phyloP scores from a whole-genome alignment of 176 grass and related monocot genomes.

The sorghum (Sorghum bicolor) region Sorghum_bicolor_NCBIv3 NC_012870.2:75487501-75488000 shows the following conservation, averaged over 20 bases:
- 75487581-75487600: not conserved
- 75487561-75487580: not conserved
- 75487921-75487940: not conserved
- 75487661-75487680: slow-evolving; percentile 69
- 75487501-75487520: slow-evolving; percentile 82
- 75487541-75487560: not conserved
- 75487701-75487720: slow-evolving; percentile 7
- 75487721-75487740: not conserved
- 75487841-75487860: not conserved
- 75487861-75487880: no score
- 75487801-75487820: slow-evolving; percentile 7
- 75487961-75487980: slow-evolving; percentile 4
- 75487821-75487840: slow-evolving; percentile 3
- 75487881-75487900: not conserved
- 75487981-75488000: not conserved
- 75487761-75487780: slow-evolving; percentile 32
- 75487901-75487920: not conserved
- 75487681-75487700: slow-evolving; percentile 43
- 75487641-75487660: slow-evolving; percentile 31
- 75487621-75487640: no score
- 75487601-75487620: not conserved
- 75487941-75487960: not conserved
- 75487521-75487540: slow-evolving; percentile 40
- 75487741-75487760: not conserved
- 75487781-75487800: slow-evolving; percentile 29